Conservation (phyloP, 768 basidiomycete species). For the Mycena sanguinolenta region DNA sequence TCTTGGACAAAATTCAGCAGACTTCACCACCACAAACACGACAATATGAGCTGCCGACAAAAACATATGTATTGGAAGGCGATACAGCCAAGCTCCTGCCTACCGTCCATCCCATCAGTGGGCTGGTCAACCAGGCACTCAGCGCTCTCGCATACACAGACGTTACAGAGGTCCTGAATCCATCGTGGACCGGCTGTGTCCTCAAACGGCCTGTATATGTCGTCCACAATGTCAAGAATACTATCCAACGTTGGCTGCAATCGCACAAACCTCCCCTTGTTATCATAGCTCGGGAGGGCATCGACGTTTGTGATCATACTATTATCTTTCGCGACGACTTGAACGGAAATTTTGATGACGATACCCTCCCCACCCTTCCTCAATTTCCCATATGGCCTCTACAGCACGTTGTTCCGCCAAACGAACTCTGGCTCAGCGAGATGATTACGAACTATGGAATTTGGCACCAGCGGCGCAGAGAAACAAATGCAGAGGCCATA, state of each 20-base stretch:
- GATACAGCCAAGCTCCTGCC: not conserved
- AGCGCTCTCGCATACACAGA: not conserved
- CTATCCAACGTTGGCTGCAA: not conserved
- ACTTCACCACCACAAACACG: not conserved
- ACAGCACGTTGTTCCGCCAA: not conserved
- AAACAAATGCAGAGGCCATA: not conserved
- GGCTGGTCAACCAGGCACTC: not conserved
- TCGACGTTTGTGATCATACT: not conserved
- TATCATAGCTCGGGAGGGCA: not conserved
- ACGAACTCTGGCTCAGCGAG: not conserved
- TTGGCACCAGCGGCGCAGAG: not conserved
- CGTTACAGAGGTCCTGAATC: not conserved
- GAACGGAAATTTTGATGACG: not conserved
- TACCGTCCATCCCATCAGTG: not conserved
- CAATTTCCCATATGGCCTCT: not conserved
- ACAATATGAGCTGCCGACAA: not conserved
- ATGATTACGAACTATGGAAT: not conserved
- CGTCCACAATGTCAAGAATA: not conserved
- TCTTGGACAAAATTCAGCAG: not conserved
- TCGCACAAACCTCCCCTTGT: not conserved
- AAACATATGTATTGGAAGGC: not conserved
- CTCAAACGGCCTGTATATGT: not conserved
- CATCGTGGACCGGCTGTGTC: not conserved
- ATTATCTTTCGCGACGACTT: not conserved
- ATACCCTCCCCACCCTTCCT: not conserved